A percentile compares a stretch with the other conserved stretches of the same genome.
These are phyloP conservation scores for Fusarium cicatricum DNA, from an alignment of 2,329 filamentous ascomycete species.

Conservation along the genomic window DNA sequence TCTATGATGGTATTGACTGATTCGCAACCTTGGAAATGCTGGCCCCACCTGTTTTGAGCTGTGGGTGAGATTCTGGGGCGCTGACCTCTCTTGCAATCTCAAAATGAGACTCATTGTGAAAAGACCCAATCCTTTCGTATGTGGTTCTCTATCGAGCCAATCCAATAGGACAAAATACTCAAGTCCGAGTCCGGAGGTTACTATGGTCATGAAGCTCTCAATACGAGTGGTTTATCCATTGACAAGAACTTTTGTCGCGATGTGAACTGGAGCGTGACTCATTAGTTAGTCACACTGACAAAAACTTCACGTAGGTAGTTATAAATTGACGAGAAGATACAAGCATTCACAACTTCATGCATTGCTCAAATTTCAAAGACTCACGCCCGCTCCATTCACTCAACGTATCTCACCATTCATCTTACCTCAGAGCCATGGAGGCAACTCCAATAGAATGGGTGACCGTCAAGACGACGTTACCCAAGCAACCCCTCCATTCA, in stretches of 20 bases:
- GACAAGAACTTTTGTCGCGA: not conserved
- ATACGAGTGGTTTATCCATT: not conserved
- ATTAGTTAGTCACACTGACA: not conserved
- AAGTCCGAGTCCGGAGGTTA: too few relatives aligned
- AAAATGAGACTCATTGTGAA: too few relatives aligned
- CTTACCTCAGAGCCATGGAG: conserved; percentile 29
- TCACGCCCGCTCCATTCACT: too few relatives aligned
- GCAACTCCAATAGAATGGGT: conserved; percentile 43
- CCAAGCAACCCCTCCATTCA: conserved; percentile 52
- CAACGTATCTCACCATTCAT: not conserved
- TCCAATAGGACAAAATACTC: too few relatives aligned
- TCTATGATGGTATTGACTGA: not conserved
- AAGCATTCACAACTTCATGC: too few relatives aligned
- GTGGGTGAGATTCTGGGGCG: conserved; percentile 12
- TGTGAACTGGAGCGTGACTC: not conserved
- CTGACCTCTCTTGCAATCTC: not conserved
- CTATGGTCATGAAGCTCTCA: not conserved
- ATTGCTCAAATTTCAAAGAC: not conserved
- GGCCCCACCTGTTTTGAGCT: conserved; percentile 24
- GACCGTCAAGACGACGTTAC: conserved; percentile 59
- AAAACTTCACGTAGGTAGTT: too few relatives aligned
- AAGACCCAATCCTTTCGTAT: too few relatives aligned
- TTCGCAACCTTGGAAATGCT: conserved; percentile 16
- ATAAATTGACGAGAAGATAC: too few relatives aligned
- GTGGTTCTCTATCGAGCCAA: too few relatives aligned